A percentile compares a stretch with the other conserved stretches of the same genome.
These are phyloP conservation scores for Venturia asperata DNA, from an alignment of 2,329 filamentous ascomycete genomes.

Conservation along the genomic window DNA sequence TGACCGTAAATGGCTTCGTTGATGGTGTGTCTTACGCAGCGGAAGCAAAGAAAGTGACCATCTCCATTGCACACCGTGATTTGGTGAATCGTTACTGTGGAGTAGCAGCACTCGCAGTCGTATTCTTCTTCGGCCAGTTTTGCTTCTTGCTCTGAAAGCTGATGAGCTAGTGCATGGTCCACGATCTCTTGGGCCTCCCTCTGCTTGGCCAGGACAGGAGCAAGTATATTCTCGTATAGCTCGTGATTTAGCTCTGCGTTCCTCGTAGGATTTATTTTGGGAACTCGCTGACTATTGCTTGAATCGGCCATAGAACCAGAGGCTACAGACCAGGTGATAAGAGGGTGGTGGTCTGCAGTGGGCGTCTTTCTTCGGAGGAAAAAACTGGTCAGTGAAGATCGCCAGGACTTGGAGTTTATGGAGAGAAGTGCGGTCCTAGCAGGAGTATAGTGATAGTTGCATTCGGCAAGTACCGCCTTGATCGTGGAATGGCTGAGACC, in stretches of 20 bases:
- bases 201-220: constrained; percentile 35
- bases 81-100: constrained; percentile 61
- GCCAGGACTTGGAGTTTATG: constrained; percentile 68
- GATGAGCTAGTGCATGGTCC: constrained; percentile 38
- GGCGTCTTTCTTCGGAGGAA: constrained; percentile 57
- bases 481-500: constrained; percentile 66
- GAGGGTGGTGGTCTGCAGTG: constrained; percentile 44
- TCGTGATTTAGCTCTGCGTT: constrained; percentile 49
- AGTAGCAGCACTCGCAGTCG: constrained; percentile 74
- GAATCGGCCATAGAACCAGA: constrained; percentile 41
- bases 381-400: constrained; percentile 64
- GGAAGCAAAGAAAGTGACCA: constrained; percentile 70
- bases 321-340: constrained; percentile 49
- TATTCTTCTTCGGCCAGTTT: constrained; percentile 42
- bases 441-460: constrained; percentile 70
- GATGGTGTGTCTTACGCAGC: constrained; percentile 73
- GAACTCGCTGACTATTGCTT: constrained; percentile 40
- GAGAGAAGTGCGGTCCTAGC: constrained; percentile 62
- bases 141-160: constrained; percentile 44
- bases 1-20: constrained; percentile 90
- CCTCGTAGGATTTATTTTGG: constrained; percentile 58
- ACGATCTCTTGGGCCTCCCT: constrained; percentile 33
- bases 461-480: constrained; percentile 70
- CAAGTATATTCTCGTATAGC: constrained; percentile 39
- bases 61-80: constrained; percentile 62